These are phyloP conservation scores for Tetrahymena malaccensis DNA, from an alignment of 73 alveolate species.

Conservation along the genomic window DNA sequence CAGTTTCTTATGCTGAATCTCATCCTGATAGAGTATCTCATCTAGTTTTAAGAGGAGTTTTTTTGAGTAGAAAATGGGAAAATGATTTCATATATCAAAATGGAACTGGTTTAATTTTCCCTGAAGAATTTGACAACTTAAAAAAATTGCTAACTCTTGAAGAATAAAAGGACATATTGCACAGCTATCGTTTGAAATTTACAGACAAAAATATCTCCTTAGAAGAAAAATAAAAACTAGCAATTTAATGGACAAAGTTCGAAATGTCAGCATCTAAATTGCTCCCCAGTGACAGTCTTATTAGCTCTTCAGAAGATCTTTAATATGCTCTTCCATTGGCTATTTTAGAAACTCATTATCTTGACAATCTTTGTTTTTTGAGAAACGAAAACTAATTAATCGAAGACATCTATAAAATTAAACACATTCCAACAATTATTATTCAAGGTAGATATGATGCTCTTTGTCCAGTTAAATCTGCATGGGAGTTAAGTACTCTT, in stretches of 20 bases:
- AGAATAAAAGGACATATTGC: constrained; percentile 1
- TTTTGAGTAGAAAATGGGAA: background rate
- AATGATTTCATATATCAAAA: background rate
- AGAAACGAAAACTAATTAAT: background rate
- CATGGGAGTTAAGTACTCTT: constrained; percentile 11
- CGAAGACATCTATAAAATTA: constrained; percentile 5
- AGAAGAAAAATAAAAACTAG: constrained; percentile 11
- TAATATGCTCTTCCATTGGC: background rate
- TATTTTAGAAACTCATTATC: constrained; percentile 2
- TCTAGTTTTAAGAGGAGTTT: constrained; percentile 2
- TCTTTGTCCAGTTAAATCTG: constrained; percentile 7
- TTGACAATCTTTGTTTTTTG: background rate
- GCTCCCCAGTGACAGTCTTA: background rate
- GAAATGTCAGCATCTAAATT: background rate
- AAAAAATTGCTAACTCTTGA: background rate
- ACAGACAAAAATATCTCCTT: background rate
- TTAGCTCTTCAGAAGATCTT: background rate
- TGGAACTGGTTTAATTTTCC: constrained; percentile 3
- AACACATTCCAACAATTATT: constrained; percentile 5
- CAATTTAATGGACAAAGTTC: constrained; percentile 5
- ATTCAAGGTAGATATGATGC: constrained; percentile 23
- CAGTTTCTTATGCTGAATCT: background rate
- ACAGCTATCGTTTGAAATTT: background rate
- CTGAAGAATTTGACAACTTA: constrained; percentile 10
- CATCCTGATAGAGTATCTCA: constrained; percentile 6